These are phyloP conservation scores for Baudoinia panamericana DNA, from an alignment of 495 filamentous ascomycete genomes.

Conservation along the genomic window DNA sequence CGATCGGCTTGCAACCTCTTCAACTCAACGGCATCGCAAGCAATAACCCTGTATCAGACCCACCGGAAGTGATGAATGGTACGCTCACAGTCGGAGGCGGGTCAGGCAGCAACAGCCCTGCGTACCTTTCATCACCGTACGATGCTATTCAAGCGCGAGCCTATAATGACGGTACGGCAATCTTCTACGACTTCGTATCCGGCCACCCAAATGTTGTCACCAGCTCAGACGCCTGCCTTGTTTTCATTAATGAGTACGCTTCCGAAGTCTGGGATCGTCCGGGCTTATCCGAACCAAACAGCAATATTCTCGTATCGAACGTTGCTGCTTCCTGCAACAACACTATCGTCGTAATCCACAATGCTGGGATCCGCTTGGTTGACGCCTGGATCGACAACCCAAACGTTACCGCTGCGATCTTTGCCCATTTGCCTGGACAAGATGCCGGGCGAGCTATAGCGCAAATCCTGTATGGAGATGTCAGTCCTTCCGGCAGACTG, in stretches of 20 bases:
- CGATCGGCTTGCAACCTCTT: neutral
- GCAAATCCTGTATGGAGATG: constrained; percentile 21
- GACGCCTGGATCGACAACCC: constrained; percentile 25
- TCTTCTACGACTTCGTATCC: constrained; percentile 14
- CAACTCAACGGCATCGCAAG: constrained; percentile 4
- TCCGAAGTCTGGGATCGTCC: constrained; percentile 21
- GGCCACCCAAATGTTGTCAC: constrained; percentile 11
- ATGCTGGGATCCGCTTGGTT: constrained; percentile 21
- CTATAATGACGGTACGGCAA: constrained; percentile 11
- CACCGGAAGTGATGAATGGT: constrained; percentile 12
- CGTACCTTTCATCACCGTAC: constrained; percentile 19
- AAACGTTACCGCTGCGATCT: constrained; percentile 25
- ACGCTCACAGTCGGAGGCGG: constrained; percentile 20
- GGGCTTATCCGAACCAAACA: constrained; percentile 13
- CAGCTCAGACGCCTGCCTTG: constrained; percentile 23
- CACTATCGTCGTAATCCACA: constrained; percentile 26
- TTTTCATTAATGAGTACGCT: constrained; percentile 24
- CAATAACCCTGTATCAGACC: constrained; percentile 1
- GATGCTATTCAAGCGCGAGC: constrained; percentile 16
- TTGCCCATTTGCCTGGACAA: constrained; percentile 23
- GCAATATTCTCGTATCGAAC: constrained; percentile 19
- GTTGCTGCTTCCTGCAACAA: constrained; percentile 22
- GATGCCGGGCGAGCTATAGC: constrained; percentile 20
- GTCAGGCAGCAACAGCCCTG: constrained; percentile 16
- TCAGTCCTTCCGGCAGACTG: constrained; percentile 17